Evolutionary conservation across 108 stramenopile species (phyloP).

Genomic region (Halocafeteria seosinensis): DNA sequence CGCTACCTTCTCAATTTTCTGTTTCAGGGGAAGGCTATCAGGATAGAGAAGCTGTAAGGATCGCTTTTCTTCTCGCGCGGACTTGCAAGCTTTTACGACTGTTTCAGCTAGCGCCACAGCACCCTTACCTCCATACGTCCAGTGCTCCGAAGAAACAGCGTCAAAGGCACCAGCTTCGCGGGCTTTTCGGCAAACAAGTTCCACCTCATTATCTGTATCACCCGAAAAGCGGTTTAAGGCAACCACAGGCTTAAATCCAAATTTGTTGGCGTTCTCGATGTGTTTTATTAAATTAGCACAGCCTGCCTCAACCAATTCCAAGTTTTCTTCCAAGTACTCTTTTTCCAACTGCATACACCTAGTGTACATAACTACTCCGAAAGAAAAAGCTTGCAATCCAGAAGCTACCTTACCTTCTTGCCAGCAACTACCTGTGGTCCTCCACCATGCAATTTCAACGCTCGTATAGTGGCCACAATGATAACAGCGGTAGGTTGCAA

Average conservation of each 20-base stretch:
- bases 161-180: constrained; percentile 71
- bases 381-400: neutral
- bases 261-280: constrained; percentile 74
- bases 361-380: too few relatives aligned
- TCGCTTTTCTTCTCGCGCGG: neutral
- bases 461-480: constrained; percentile 92
- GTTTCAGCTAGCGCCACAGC: constrained; percentile 71
- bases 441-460: constrained; percentile 97
- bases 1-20: constrained; percentile 69
- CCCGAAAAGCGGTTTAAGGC: constrained; percentile 78
- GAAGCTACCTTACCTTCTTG: constrained; percentile 17
- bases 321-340: constrained; percentile 32
- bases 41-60: constrained; percentile 75
- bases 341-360: constrained; percentile 7
- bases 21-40: constrained; percentile 50
- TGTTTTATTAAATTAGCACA: constrained; percentile 72
- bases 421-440: constrained; percentile 77
- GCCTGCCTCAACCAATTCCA: constrained; percentile 52
- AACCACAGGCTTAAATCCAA: constrained; percentile 83
- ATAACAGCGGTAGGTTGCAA: constrained; percentile 78
- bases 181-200: constrained; percentile 54
- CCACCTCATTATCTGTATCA: constrained; percentile 73
- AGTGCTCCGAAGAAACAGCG: constrained; percentile 79
- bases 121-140: constrained; percentile 84
- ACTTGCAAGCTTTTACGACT: constrained; percentile 62